Conservation (phyloP, 257 asterid species). For the Echium plantagineum region DNA sequence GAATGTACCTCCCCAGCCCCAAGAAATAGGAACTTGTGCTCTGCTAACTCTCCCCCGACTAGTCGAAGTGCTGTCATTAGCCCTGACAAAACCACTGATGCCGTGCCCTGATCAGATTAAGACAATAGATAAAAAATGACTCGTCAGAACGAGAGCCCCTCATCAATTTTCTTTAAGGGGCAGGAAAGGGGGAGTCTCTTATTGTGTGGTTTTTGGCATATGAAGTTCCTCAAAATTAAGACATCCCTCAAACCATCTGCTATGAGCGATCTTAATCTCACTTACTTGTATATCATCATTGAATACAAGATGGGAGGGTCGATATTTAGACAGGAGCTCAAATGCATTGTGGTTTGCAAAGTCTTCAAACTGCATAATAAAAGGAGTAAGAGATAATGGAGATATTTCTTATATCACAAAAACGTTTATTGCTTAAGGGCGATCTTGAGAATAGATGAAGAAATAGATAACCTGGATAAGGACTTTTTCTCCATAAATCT, state of each 20-base stretch:
- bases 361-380: conserved; percentile 60
- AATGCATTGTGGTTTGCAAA: conserved; percentile 84
- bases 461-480: conserved; percentile 48
- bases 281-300: conserved; percentile 74
- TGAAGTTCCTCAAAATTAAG: too few relatives aligned
- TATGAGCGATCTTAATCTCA: too few relatives aligned
- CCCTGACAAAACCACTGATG: conserved; percentile 79
- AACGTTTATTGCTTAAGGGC: conserved; percentile 1
- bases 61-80: conserved; percentile 48
- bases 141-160: too few relatives aligned
- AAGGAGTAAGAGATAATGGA: background rate
- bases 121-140: background rate
- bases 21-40: conserved; percentile 62
- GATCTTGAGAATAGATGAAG: conserved; percentile 2
- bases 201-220: too few relatives aligned
- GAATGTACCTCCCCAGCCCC: conserved; percentile 78
- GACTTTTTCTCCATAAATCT: conserved; percentile 77
- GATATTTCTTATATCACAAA: too few relatives aligned
- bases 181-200: too few relatives aligned
- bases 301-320: conserved; percentile 69
- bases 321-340: conserved; percentile 63
- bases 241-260: too few relatives aligned
- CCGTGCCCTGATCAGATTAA: conserved; percentile 50
- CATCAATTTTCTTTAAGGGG: too few relatives aligned
- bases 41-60: conserved; percentile 62